phyloP scores from a whole-genome alignment of 129 eudicot species.

The Oenanthe sinensis region DNA sequence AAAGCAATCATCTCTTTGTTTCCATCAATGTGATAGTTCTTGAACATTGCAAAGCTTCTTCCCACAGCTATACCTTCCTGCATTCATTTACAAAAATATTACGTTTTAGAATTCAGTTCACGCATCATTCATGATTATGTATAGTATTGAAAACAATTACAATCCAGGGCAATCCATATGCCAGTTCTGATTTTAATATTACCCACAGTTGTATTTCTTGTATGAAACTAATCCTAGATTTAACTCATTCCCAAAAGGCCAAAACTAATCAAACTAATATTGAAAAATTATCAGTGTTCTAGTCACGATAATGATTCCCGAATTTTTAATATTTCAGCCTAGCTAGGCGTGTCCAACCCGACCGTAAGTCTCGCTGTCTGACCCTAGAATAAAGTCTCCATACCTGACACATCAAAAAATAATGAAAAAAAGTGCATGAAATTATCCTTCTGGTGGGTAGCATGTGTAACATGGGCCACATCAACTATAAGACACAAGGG shows the following conservation, averaged over 20 bases:
- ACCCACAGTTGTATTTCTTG: neutral
- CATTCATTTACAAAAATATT: neutral
- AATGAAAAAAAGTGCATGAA: no score
- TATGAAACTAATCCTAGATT: neutral
- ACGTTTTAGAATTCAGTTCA: neutral
- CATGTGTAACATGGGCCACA: neutral
- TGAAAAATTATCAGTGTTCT: no score
- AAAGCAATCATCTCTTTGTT: conserved; percentile 98
- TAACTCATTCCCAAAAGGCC: neutral
- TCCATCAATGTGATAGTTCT: conserved; percentile 95
- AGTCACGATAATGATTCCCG: no score
- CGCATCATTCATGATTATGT: neutral
- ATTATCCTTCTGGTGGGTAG: neutral
- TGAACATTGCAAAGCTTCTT: conserved; percentile 96
- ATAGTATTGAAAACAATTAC: no score
- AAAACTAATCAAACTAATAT: no score
- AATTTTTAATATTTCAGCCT: no score
- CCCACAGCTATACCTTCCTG: conserved; percentile 99
- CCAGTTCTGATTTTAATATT: neutral
- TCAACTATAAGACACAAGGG: neutral
- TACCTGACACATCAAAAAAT: no score
- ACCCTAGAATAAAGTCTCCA: no score
- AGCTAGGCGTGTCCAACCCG: neutral
- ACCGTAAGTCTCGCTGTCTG: neutral
- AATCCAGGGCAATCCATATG: neutral